Conservation (phyloP, 108 stramenopile genomes). For the Cyclotella baltica region DNA sequence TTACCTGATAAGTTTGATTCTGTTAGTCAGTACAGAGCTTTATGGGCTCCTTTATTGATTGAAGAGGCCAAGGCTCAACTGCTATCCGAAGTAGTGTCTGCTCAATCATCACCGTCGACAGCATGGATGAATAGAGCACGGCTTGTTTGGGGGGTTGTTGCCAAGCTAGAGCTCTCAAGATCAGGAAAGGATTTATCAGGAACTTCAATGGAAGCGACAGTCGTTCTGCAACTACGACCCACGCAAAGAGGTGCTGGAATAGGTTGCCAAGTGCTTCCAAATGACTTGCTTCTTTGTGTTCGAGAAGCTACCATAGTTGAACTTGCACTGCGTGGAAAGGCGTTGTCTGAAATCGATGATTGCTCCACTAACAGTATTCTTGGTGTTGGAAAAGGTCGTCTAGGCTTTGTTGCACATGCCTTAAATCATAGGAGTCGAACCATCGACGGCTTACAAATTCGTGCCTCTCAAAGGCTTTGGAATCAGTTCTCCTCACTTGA, state of each 20-base stretch:
- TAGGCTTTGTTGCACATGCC: conserved; percentile 52
- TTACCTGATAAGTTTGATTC: conserved; percentile 59
- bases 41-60: conserved; percentile 57
- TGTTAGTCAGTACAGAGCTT: conserved; percentile 48
- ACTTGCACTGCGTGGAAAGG: conserved; percentile 42
- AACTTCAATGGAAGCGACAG: conserved; percentile 33
- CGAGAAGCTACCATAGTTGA: conserved; percentile 31
- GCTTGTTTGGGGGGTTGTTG: conserved; percentile 27
- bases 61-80: conserved; percentile 61
- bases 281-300: conserved; percentile 49
- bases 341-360: conserved; percentile 15
- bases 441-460: conserved; percentile 46
- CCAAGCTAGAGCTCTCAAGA: conserved; percentile 38
- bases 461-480: conserved; percentile 49
- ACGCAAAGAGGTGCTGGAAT: conserved; percentile 22
- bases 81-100: conserved; percentile 50
- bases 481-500: conserved; percentile 39
- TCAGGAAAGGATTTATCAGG: conserved; percentile 24
- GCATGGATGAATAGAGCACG: conserved; percentile 25
- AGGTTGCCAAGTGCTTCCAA: conserved; percentile 29
- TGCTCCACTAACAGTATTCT: not conserved
- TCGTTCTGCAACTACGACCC: conserved; percentile 28
- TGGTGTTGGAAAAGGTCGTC: conserved; percentile 24
- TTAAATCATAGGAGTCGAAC: conserved; percentile 43
- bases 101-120: conserved; percentile 39